phyloP scores from a whole-genome alignment of 2,329 filamentous ascomycete species.

The Plectosphaerella cucumerina region DNA sequence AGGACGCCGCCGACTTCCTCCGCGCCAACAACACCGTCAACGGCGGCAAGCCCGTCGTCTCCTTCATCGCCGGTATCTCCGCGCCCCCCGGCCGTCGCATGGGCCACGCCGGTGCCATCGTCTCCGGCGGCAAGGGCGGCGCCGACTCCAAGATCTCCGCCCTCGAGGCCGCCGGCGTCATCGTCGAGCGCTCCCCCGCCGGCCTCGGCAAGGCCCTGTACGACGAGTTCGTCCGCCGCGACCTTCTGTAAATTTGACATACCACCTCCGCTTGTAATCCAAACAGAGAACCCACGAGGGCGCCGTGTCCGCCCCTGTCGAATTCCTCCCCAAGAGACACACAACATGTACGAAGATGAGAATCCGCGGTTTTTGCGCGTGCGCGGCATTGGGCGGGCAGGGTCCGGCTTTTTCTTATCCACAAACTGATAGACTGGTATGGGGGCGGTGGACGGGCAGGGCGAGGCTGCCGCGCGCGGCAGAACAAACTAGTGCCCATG shows the following conservation, averaged over 20 bases:
- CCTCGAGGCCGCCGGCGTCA: slow-evolving; percentile 86
- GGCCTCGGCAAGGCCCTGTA: slow-evolving; percentile 89
- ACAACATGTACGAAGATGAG: neutral
- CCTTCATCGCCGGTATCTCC: slow-evolving; percentile 97
- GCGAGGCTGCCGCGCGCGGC: neutral
- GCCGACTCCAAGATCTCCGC: slow-evolving; percentile 98
- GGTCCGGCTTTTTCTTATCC: neutral
- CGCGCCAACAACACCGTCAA: slow-evolving; percentile 85
- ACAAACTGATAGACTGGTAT: neutral
- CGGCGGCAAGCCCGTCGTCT: slow-evolving; percentile 86
- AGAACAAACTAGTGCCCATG: no score
- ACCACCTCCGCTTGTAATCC: no score
- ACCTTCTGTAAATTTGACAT: slow-evolving; percentile 86
- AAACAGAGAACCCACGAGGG: neutral
- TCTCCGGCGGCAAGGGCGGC: slow-evolving; percentile 94
- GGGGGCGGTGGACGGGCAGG: neutral
- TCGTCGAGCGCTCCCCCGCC: slow-evolving; percentile 94
- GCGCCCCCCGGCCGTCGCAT: slow-evolving; percentile 94
- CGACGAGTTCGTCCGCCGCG: slow-evolving; percentile 91
- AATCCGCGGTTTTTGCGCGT: neutral
- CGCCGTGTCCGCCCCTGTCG: neutral
- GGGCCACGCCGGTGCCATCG: slow-evolving; percentile 98
- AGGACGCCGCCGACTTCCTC: slow-evolving; percentile 96
- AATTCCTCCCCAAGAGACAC: neutral
- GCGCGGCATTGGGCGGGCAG: neutral